Evolutionary conservation across 108 stramenopile genomes (phyloP).

Genomic region (Cylindrotheca fusiformis): DNA sequence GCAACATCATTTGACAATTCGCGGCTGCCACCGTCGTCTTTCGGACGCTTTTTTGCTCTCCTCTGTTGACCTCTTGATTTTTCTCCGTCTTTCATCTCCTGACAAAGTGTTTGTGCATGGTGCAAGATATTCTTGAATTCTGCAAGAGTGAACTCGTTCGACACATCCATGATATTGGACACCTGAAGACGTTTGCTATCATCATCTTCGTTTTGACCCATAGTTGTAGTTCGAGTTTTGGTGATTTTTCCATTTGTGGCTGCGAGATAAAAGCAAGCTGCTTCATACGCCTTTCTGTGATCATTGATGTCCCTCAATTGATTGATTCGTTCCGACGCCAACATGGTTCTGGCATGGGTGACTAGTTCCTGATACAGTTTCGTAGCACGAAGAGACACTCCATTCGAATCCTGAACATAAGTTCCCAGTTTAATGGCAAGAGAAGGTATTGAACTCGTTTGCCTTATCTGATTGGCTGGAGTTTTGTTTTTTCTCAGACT

Average conservation of each 20-base stretch:
- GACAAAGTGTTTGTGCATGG: conserved; percentile 1
- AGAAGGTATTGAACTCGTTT: conserved; percentile 24
- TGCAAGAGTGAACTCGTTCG: conserved; percentile 7
- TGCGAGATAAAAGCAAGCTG: conserved; percentile 58
- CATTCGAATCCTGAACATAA: conserved; percentile 26
- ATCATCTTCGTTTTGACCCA: neutral
- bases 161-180: conserved; percentile 7
- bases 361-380: conserved; percentile 15
- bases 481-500: neutral
- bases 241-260: conserved; percentile 11
- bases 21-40: too few species aligned
- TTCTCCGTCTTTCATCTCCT: neutral
- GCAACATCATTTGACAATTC: too few species aligned
- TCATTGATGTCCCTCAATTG: conserved; percentile 38
- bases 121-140: conserved; percentile 6
- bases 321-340: neutral
- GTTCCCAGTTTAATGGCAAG: conserved; percentile 39
- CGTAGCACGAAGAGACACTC: conserved; percentile 25
- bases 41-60: too few species aligned
- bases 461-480: too few species aligned
- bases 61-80: too few species aligned
- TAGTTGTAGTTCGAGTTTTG: neutral
- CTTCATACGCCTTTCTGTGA: conserved; percentile 47
- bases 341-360: neutral
- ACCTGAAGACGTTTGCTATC: conserved; percentile 4